These are phyloP conservation scores for Akanthomyces dipterigenus DNA, from an alignment of 2,329 filamentous ascomycete species.

Conservation along the genomic window DNA sequence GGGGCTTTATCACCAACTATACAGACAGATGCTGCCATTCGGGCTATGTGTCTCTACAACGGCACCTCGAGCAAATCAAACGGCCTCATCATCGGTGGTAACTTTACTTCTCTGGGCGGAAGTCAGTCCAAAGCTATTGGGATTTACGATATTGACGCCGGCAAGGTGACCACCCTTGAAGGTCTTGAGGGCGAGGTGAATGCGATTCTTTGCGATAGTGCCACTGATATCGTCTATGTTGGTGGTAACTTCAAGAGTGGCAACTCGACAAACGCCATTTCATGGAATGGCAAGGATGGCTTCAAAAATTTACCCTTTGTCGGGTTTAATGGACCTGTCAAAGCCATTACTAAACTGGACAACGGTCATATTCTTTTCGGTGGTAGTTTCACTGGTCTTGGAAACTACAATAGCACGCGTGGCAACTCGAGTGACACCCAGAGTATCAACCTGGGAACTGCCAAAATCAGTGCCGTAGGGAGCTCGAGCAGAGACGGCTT, in stretches of 20 bases:
- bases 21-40: slow-evolving; percentile 75
- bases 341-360: slow-evolving; percentile 71
- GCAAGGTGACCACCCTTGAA: slow-evolving; percentile 63
- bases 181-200: slow-evolving; percentile 80
- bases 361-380: slow-evolving; percentile 89
- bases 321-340: slow-evolving; percentile 90
- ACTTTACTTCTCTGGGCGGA: slow-evolving; percentile 85
- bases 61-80: slow-evolving; percentile 57
- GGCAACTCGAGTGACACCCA: slow-evolving; percentile 61
- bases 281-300: slow-evolving; percentile 61
- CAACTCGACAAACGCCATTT: slow-evolving; percentile 84
- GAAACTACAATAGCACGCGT: slow-evolving; percentile 63
- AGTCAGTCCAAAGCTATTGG: slow-evolving; percentile 73
- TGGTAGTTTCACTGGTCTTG: slow-evolving; percentile 80
- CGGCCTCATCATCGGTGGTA: slow-evolving; percentile 83
- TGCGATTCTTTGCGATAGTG: slow-evolving; percentile 73
- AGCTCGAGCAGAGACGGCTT: slow-evolving; percentile 58
- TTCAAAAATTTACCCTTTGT: slow-evolving; percentile 83
- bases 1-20: slow-evolving; percentile 71
- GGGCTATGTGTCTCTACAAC: slow-evolving; percentile 78
- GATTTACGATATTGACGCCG: slow-evolving; percentile 68
- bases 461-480: slow-evolving; percentile 61
- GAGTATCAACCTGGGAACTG: slow-evolving; percentile 76
- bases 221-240: slow-evolving; percentile 75
- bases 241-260: slow-evolving; percentile 76